These are phyloP conservation scores for Aspergillus intermedius DNA, from an alignment of 2,329 filamentous ascomycete species.

Conservation along the genomic window DNA sequence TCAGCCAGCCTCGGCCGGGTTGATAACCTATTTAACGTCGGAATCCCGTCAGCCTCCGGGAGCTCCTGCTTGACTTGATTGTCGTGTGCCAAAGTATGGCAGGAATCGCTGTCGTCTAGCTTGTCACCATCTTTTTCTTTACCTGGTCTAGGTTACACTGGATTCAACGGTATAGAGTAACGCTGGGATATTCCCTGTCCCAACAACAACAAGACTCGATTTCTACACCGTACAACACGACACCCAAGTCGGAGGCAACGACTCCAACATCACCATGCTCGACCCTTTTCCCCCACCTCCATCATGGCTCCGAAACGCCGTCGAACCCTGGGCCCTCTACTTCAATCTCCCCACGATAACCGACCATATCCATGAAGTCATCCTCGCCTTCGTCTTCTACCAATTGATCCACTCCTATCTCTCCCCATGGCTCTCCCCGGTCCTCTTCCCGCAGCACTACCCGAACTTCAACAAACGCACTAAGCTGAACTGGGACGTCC, in stretches of 20 bases:
- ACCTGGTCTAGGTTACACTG: not conserved
- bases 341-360: conserved; percentile 51
- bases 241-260: conserved; percentile 7
- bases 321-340: conserved; percentile 46
- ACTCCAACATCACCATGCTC: conserved; percentile 27
- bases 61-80: not conserved
- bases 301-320: conserved; percentile 42
- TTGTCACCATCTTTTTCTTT: not conserved
- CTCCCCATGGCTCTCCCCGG: conserved; percentile 49
- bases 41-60: not conserved
- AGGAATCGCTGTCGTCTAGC: not conserved
- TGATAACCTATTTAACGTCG: not conserved
- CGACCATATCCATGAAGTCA: conserved; percentile 56
- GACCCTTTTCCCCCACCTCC: conserved; percentile 45
- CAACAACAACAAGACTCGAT: conserved; percentile 3
- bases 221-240: not conserved
- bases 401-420: conserved; percentile 48
- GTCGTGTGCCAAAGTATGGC: not conserved
- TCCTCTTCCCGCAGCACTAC: conserved; percentile 52
- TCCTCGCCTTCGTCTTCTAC: conserved; percentile 52
- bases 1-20: not conserved
- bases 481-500: conserved; percentile 60
- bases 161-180: too few species aligned
- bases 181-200: not conserved
- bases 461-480: conserved; percentile 49